Conservation (phyloP, 1,284 basidiomycete species). For the Melampsora americana region DNA sequence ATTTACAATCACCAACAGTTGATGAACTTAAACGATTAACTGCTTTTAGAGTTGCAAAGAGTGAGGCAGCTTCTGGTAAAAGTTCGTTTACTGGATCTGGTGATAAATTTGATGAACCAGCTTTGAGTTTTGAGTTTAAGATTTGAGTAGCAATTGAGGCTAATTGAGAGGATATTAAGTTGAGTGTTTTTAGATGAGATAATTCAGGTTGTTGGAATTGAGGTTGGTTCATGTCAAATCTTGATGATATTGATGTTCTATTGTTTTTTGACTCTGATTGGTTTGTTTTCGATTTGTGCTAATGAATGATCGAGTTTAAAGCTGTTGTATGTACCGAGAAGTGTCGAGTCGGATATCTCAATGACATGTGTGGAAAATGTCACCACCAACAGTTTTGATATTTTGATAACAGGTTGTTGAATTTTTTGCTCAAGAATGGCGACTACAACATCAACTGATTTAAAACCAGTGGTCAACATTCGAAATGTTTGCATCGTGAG, state of each 20-base stretch:
- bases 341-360: too few species aligned
- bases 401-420: neutral
- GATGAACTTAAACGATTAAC: constrained; percentile 26
- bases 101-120: too few species aligned
- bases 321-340: too few species aligned
- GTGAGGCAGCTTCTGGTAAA: constrained; percentile 11
- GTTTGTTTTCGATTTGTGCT: too few species aligned
- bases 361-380: too few species aligned
- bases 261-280: too few species aligned
- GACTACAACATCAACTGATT: neutral
- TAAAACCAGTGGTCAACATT: constrained; percentile 8
- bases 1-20: constrained; percentile 21
- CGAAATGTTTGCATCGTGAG: constrained; percentile 43
- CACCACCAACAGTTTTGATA: neutral
- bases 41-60: constrained; percentile 36
- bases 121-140: neutral
- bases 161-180: neutral
- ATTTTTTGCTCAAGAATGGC: neutral
- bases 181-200: neutral
- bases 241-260: too few species aligned
- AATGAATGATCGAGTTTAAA: too few species aligned
- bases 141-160: neutral
- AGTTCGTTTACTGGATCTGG: constrained; percentile 4
- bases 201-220: too few species aligned
- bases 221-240: neutral